Percentiles rank a stretch among this genome's conserved stretches.
Evolutionary conservation across 192 early-diverging fungal species (phyloP).

Genomic region (Dispira simplex): DNA sequence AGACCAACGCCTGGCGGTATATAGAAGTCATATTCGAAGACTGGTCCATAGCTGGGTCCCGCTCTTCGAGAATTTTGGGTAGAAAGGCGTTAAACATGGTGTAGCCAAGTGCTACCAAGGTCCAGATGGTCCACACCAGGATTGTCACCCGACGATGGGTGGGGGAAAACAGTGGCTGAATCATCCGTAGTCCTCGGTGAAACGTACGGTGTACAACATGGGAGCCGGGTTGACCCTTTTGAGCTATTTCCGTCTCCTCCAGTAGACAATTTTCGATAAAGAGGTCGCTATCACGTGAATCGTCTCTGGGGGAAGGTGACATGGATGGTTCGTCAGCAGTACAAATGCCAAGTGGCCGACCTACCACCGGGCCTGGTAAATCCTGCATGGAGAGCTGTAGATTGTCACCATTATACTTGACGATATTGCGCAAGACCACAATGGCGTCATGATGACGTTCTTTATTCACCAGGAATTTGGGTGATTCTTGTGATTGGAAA

Average conservation of each 20-base stretch:
- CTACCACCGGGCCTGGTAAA: not conserved
- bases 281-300: too few species aligned
- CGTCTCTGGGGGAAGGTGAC: not conserved
- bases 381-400: slow-evolving; percentile 11
- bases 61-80: slow-evolving; percentile 56
- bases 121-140: slow-evolving; percentile 67
- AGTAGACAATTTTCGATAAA: too few species aligned
- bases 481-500: slow-evolving; percentile 58
- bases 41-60: not conserved
- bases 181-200: slow-evolving; percentile 11
- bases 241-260: too few species aligned
- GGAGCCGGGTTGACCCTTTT: too few species aligned
- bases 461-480: slow-evolving; percentile 58
- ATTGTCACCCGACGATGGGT: slow-evolving; percentile 42
- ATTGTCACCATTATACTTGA: slow-evolving; percentile 37
- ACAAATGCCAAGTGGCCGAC: too few species aligned
- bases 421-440: slow-evolving; percentile 47
- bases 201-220: too few species aligned
- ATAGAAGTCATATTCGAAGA: slow-evolving; percentile 28
- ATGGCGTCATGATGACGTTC: slow-evolving; percentile 46
- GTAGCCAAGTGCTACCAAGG: slow-evolving; percentile 54
- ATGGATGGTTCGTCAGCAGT: not conserved
- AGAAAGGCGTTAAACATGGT: slow-evolving; percentile 84
- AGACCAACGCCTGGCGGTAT: slow-evolving; percentile 59
- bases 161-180: slow-evolving; percentile 36